Base-by-base conservation (phyloP, 148 eudicot species). In the Selenicereus undatus region DNA sequence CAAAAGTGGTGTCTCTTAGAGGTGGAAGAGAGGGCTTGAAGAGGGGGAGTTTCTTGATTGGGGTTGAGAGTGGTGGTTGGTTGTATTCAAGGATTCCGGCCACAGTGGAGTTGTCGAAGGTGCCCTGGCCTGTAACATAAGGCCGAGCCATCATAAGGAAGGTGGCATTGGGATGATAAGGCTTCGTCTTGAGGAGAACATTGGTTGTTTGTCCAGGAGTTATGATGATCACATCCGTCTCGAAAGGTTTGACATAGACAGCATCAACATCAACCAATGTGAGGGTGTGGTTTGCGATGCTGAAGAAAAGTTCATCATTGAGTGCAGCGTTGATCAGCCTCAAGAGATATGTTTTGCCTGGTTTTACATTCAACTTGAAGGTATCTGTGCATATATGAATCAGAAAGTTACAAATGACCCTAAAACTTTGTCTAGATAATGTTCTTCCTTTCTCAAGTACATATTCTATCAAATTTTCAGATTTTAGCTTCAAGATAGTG, bases 181-280 rank as follows among this genome's bases (percentile, higher is more conserved):
- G 68, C 39, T 87, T 89, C 74, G 91, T 83, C 58, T 83, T 82
- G 22, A 89, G 77, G 16, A 89, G 84, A 56, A 88, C 86, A 50
- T 88, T 89, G 73, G 86, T 83, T 74, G 90, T 89, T 82, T 89
- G 92, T 2, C 92, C 91, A 0, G 91, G 92, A 54, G 89, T 73
- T 54, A 89, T 89, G 64, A 88, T 32, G 13, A 89, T 81, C 3
- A 69, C 82, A 50, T 87, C 87, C 0, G 91, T 84, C 39, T 87
- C 83, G 52, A 89, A 86, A 12, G 91, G 88, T 74, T 89, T 89
- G 36, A 86, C 84, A 27, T 88, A 89, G 42, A 86, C 80, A 10
- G 91, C 91, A 75, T 89, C 90, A 9, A 75, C 91, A 35, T 89
- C 91, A 3, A 88, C 90, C 2, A 86, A 80, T 3, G 83, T 87